Conservation (phyloP, 768 basidiomycete genomes). For the Suillus lakei region DNA sequence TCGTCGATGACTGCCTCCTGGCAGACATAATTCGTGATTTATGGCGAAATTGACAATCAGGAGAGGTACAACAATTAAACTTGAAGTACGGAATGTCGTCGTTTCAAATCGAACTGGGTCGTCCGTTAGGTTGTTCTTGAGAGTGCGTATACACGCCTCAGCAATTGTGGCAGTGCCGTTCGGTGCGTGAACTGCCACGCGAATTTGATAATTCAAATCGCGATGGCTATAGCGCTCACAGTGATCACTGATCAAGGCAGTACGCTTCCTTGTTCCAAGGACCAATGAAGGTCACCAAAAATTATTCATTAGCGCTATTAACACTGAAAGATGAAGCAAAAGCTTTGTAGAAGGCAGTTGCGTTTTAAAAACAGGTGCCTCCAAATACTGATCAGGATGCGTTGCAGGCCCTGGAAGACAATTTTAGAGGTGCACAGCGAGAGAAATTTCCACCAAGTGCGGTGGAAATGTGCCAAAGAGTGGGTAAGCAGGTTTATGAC, state of each 20-base stretch:
- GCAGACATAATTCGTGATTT: conserved; percentile 58
- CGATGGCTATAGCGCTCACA: neutral
- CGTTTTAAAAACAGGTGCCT: conserved; percentile 25
- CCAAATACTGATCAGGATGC: conserved; percentile 35
- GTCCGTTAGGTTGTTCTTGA: conserved; percentile 3
- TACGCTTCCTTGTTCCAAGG: conserved; percentile 49
- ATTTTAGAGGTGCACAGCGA: conserved; percentile 80
- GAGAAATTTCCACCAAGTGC: conserved; percentile 79
- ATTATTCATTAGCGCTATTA: conserved; percentile 51
- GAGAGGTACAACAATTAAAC: conserved; percentile 20
- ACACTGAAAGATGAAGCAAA: conserved; percentile 40
- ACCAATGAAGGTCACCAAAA: conserved; percentile 59
- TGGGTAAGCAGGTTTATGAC: conserved; percentile 54
- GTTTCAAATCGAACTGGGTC: conserved; percentile 3
- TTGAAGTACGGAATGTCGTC: conserved; percentile 21
- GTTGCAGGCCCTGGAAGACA: conserved; percentile 48
- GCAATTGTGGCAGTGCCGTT: conserved; percentile 3
- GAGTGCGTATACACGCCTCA: conserved; percentile 11
- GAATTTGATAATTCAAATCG: neutral
- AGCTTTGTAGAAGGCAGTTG: conserved; percentile 22
- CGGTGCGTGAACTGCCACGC: conserved; percentile 4
- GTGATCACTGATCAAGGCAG: neutral
- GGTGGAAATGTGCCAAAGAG: conserved; percentile 80
- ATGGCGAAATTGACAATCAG: conserved; percentile 17
- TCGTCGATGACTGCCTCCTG: conserved; percentile 80